A percentile compares a stretch with the other conserved stretches of the same genome.
Conservation (phyloP, 2,329 filamentous ascomycete species). For the Botrytis medusae region DNA sequence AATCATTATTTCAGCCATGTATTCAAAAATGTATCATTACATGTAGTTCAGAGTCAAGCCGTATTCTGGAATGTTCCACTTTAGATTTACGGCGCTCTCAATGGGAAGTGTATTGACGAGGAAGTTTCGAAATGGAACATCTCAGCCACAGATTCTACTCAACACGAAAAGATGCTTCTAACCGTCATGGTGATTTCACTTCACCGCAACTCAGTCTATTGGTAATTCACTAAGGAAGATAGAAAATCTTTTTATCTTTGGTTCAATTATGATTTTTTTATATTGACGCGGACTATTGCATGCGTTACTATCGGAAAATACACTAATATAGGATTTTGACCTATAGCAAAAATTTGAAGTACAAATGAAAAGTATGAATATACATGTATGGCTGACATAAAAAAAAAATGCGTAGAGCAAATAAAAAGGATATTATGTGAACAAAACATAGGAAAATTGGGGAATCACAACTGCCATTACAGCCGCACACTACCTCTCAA, state of each 20-base stretch:
- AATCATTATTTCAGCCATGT: background rate
- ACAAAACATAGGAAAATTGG: background rate
- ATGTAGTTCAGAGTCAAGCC: background rate
- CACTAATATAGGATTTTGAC: background rate
- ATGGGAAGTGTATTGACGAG: background rate
- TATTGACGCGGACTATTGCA: background rate
- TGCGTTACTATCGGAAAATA: background rate
- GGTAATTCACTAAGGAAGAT: background rate
- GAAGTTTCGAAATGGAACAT: background rate
- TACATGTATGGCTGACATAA: background rate
- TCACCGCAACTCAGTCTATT: background rate
- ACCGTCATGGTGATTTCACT: background rate
- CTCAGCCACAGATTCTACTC: background rate
- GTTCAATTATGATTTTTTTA: background rate
- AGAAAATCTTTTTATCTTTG: background rate
- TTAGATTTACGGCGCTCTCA: background rate
- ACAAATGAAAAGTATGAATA: background rate
- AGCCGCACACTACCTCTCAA: background rate
- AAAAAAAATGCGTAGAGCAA: background rate
- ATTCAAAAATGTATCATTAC: background rate
- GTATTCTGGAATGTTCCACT: background rate
- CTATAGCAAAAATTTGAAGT: background rate
- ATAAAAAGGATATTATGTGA: conserved; percentile 3
- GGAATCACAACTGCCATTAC: background rate
- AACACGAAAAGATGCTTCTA: background rate